Evolutionary conservation across 257 asterid species (phyloP).

Genomic region (Solanum boliviense): DNA sequence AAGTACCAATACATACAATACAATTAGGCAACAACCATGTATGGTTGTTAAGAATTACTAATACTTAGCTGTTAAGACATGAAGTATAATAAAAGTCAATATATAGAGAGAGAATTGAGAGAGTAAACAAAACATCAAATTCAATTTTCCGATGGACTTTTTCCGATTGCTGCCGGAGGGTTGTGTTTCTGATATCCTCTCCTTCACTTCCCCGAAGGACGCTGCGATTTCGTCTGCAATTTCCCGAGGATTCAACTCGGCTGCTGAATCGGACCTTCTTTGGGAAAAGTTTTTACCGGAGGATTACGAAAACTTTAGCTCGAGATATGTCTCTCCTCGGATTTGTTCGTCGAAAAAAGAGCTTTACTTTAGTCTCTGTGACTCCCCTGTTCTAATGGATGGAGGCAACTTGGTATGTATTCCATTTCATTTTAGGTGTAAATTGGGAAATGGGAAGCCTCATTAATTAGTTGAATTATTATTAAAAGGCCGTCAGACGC

Average conservation of each 20-base stretch:
- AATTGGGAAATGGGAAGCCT: too few relatives aligned
- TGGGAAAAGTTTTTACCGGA: conserved; percentile 22
- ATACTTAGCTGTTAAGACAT: background rate
- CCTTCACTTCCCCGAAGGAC: conserved; percentile 31
- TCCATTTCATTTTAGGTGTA: too few relatives aligned
- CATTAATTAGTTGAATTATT: too few relatives aligned
- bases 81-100: background rate
- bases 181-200: conserved; percentile 33
- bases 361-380: too few relatives aligned
- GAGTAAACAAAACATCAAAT: background rate
- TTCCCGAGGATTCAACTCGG: conserved; percentile 25
- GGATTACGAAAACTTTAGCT: conserved; percentile 13
- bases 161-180: conserved; percentile 20
- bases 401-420: too few relatives aligned
- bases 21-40: too few relatives aligned
- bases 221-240: conserved; percentile 19
- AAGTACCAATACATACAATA: too few relatives aligned
- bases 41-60: background rate
- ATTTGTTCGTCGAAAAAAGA: too few relatives aligned
- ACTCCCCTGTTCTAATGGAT: too few relatives aligned
- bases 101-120: background rate
- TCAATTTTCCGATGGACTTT: background rate
- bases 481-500: too few relatives aligned
- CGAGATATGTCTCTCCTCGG: conserved; percentile 1
- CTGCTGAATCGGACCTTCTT: conserved; percentile 12